Base-by-base conservation (phyloP, 352 stramenopile species). In the Phytopythium aichiense region DNA sequence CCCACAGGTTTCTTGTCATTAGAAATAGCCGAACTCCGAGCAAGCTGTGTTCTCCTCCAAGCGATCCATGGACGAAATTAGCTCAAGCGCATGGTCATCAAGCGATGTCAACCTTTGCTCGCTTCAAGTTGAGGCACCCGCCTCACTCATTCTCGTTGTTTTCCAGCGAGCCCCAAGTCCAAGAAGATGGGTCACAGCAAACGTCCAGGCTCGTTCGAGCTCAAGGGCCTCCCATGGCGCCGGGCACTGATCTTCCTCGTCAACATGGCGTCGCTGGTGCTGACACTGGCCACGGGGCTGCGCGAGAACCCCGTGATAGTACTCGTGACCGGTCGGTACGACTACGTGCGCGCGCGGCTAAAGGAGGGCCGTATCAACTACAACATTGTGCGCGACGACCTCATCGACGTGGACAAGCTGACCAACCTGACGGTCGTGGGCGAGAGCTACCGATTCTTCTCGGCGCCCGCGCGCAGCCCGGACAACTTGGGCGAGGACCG, bases 281-380 rank as follows among this genome's bases (percentile, higher is more conserved):
- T 81, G 16, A 78, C 73, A 48, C 57, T 81, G 22, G 64, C 71
- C 28, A 76, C 69, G 35, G 72, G 72, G 4, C 52, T 81, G 48
- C 68, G 63, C 2, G 73, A 81, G 56, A 81, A 81, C 60, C 69
- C 73, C 13, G 31, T 81, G 12, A 25, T 76, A 9, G 64, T 76
- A 25, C 57, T 67, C 37, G 43, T 69, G 18, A 61, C 67, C 1
- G 65, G 70, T 6, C 57, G 61, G 15, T 81, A 81, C 60, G 68
- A 73, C 33, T 38, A 58, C 22, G 59, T 77, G 25, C 69, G 69
- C 31, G 38, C 63, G 25, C 58, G 72, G 1, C 40, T 80, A 2
- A 12, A 49, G 13, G 51, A 66, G 1, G 63, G 68, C 9, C 42
- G 35, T 1, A 73, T 78, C 59, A 76, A 75, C 59, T 76, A 73